Evolutionary conservation across 306 rosid species (phyloP), one percentile per base, ranked within the genome.

Genomic region (Morella rubra): DNA sequence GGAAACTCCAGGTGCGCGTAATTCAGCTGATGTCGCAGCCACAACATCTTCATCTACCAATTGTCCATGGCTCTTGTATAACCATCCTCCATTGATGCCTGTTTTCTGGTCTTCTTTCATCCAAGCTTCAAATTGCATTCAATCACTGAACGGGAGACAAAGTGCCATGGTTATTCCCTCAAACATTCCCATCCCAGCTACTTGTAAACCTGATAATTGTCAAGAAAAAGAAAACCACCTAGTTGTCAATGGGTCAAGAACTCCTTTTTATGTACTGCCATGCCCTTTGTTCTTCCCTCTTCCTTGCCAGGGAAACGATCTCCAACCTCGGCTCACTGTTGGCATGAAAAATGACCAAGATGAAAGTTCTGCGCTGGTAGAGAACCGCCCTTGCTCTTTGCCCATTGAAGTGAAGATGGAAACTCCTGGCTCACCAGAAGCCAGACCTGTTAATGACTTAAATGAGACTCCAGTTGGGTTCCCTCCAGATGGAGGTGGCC

Each of bases 241-340:
- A 56, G 85, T 73, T 52, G 82, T 77, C 68, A 77, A 77, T 49
- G 86, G 72, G 77, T 62, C 81, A 7, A 89, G 82, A 80, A 79
- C 84, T 55, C 96, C 97, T 5, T 70, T 81, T 50, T 92, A 86
- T 77, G 73, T 92, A 71, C 58, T 91, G 49, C 99, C 93, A 3
- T 88, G 80, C 81, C 95, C 98, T 76, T 96, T 94, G 98, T 60
- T 87, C 79, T 82, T 88, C 74, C 93, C 98, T 53, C 85, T 73
- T 76, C 86, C 85, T 15, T 91, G 83, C 44, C 82, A 58, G 67
- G 88, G 88, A 85, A 88, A 77, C 68, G 85, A 79, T 27, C 67
- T 73, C 81, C 86, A 80, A 75, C 78, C 92, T 75, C 84, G 82
- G 72, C 19, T 88, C 62, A 84, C 89, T 50, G 65, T 53, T 78